Evolutionary conservation across 2,329 filamentous ascomycete species (phyloP), one percentile per base, ranked within the genome.

Genomic region (Periglandula ipomoeae): DNA sequence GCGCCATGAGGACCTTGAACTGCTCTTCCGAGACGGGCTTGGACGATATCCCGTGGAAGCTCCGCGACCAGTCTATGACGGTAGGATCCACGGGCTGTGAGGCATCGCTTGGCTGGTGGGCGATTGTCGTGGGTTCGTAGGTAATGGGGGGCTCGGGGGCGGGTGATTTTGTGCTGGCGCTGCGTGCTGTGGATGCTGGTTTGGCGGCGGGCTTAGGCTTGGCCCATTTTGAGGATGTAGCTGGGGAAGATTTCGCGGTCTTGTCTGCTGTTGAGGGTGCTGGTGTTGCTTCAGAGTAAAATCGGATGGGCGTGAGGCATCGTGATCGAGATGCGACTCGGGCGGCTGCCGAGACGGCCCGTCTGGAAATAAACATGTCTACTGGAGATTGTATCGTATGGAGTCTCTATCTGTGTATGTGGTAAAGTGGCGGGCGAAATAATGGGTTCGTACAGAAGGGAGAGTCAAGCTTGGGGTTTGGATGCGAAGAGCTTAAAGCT

Each of bases 21-120:
- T 84, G 78, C 66, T 89, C 84, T 41, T 80, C 70, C 3, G 81
- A 72, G 65, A 95, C 95, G 0, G 88, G 77, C 30, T 73, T 72
- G 0, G 76, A 74, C 32, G 83, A 85, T 17, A 95, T 78, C 11
- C 88, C 87, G 65, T 91, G 82, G 72, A 84, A 95, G 13, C 87
- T 94, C 44, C 78, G 81, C 19, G 84, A 81, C 90, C 90, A 95
- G 74, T 95, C 85, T 52, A 81, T 17, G 7, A 51, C 53, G 22
- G 44, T n/a, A 20, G 42, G 24, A 46, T 34, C 40, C 22, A 50
- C 30, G 39, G 46, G 10, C 24, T 34, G 5, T 26, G 43, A 30
- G 42, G 45, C 39, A 44, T 50, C 19, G 55, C 19, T 15, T 4
- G 48, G 13, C 44, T 45, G 44, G 52, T 50, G 46, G 45, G 48